Evolutionary conservation across 768 basidiomycete genomes (phyloP), one percentile per base, ranked within the genome.

Genomic region (Phanerodontia chrysosporium): DNA sequence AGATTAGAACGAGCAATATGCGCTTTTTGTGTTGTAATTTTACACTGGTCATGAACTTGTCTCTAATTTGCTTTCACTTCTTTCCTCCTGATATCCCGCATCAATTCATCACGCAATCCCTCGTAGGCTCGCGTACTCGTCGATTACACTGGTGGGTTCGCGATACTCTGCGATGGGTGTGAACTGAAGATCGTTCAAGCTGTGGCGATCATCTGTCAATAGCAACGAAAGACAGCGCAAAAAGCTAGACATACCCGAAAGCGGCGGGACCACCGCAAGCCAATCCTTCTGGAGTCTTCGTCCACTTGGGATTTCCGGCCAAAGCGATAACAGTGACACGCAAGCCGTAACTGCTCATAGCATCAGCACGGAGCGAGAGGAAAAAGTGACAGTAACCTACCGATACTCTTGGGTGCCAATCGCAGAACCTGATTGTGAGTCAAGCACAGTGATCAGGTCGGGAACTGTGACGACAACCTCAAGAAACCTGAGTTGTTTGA

Each of bases 361-460:
- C 49, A 51, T 30, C 14, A 30, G 30, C 12, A 4, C n/a, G n/a
- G n/a, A n/a, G n/a, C 39, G 14, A 22, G 9, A 29, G 3, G 14
- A 32, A 30, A 30, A 14, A 51, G 10, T 30, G n/a, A 4, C 24
- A 49, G 22, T n/a, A 24, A 4, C 53, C 73, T 73, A 66, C 55
- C 68, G 46, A 66, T 85, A 84, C 51, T 87, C 80, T 24, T 78
- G 86, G 1, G 85, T 85, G 14, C 86, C 85, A 8, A 89, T 72
- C 29, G 84, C 81, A 3, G 78, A 73, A 0, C 86, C 86, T 58
- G 73, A 83, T 62, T 84, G 83, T 22, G 83, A 79, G 62, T 89
- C 86, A 12, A 87, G 70, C 12, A 87, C 80, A 0, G 80, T 74
- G 55, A 88, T 85, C 25, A 89, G 74, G 67, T 88, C 86, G 3